Evolutionary conservation across 2,329 filamentous ascomycete genomes (phyloP).

Genomic region (Aspergillus floridensis): DNA sequence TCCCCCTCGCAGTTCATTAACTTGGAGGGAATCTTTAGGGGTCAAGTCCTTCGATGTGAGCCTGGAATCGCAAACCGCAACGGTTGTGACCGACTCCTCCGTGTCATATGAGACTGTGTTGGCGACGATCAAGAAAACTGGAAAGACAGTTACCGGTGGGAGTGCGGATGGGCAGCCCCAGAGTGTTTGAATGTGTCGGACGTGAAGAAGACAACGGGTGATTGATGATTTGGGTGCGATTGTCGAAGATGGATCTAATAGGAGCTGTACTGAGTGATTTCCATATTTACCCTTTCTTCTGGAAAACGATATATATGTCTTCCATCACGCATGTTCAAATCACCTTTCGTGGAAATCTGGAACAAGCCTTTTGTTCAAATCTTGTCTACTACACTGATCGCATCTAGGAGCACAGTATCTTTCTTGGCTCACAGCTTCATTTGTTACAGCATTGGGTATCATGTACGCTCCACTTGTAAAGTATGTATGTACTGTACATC

Average conservation of each 20-base stretch:
- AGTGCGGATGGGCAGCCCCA: slow-evolving; percentile 44
- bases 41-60: slow-evolving; percentile 84
- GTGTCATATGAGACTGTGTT: slow-evolving; percentile 79
- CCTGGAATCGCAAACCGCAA: slow-evolving; percentile 80
- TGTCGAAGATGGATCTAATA: background rate
- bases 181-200: slow-evolving; percentile 30
- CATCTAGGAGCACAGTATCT: too few relatives aligned
- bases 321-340: background rate
- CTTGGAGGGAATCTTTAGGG: slow-evolving; percentile 51
- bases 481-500: background rate
- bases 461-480: background rate
- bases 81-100: slow-evolving; percentile 66
- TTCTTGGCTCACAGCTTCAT: background rate
- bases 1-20: background rate
- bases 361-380: too few relatives aligned
- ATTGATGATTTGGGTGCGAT: too few relatives aligned
- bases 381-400: too few relatives aligned
- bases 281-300: background rate
- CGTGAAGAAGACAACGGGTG: background rate
- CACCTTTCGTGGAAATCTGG: background rate
- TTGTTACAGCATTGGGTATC: background rate
- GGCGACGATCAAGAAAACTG: slow-evolving; percentile 88
- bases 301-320: too few relatives aligned
- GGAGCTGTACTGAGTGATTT: background rate
- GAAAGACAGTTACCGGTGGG: slow-evolving; percentile 78